Conservation (phyloP, 129 eudicot species). For the Pulicaria dysenterica region DNA sequence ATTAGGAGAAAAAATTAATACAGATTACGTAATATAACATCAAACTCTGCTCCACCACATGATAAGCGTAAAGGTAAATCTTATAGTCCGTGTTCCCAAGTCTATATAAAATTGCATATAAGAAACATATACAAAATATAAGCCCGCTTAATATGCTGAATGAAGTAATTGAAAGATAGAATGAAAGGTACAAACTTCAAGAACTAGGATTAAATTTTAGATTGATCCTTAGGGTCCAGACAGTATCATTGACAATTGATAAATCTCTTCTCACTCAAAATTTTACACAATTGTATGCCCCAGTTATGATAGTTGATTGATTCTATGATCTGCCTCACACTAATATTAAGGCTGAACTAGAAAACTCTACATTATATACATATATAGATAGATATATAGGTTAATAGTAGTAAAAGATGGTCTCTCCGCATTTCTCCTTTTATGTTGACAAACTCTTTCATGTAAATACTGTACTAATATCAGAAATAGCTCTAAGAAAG, state of each 20-base stretch:
- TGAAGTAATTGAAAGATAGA: too few relatives aligned
- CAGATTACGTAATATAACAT: background rate
- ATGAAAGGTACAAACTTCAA: too few relatives aligned
- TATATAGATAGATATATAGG: background rate
- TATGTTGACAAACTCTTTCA: background rate
- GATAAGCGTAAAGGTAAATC: background rate
- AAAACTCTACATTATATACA: background rate
- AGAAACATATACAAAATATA: too few relatives aligned
- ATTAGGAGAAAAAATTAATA: slow-evolving; percentile 13
- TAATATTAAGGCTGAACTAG: background rate
- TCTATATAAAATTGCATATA: too few relatives aligned
- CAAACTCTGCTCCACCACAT: background rate
- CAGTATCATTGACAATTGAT: background rate
- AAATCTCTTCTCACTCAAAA: background rate
- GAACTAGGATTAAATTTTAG: slow-evolving; percentile 3
- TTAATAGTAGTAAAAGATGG: background rate
- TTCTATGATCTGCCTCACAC: background rate
- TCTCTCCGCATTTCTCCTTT: background rate
- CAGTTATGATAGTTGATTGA: background rate
- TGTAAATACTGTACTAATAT: background rate
- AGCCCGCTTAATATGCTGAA: too few relatives aligned
- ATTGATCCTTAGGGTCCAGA: background rate
- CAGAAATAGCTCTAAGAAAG: background rate
- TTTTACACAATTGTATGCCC: background rate
- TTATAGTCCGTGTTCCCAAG: background rate